Conservation (phyloP, 805 yeast genomes). For the Wickerhamiella azymoides region DNA sequence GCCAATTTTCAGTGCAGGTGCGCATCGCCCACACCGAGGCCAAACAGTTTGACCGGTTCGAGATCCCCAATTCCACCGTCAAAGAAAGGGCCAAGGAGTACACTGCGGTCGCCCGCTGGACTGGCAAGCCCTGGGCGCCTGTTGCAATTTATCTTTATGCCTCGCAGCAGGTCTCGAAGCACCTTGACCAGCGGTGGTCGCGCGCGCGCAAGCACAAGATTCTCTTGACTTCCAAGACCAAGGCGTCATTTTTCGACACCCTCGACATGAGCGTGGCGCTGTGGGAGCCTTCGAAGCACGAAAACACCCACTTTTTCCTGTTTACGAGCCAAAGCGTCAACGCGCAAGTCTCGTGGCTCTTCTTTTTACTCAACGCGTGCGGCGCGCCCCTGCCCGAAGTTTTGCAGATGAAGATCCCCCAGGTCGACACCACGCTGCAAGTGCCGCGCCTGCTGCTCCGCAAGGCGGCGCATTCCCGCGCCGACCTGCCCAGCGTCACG, state of each 20-base stretch:
- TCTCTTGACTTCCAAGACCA: conserved; percentile 19
- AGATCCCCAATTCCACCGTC: conserved; percentile 40
- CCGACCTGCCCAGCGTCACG: not conserved
- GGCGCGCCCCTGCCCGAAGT: not conserved
- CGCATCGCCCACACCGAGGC: conserved; percentile 20
- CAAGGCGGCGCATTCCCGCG: not conserved
- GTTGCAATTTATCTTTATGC: conserved; percentile 47
- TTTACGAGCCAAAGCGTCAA: conserved; percentile 6
- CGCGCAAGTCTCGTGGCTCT: conserved; percentile 9
- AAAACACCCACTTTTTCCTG: not conserved
- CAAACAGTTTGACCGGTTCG: conserved; percentile 34
- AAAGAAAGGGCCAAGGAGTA: conserved; percentile 71
- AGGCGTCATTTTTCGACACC: conserved; percentile 44
- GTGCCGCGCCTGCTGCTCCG: not conserved
- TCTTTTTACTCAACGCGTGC: not conserved
- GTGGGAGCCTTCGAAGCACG: conserved; percentile 18
- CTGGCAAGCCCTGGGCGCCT: conserved; percentile 39
- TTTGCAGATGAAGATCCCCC: conserved; percentile 7
- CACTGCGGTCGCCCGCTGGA: conserved; percentile 54
- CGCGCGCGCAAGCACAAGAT: conserved; percentile 18
- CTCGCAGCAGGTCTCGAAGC: conserved; percentile 20
- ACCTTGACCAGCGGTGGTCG: conserved; percentile 14
- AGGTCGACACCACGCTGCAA: conserved; percentile 7
- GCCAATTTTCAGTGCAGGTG: conserved; percentile 54
- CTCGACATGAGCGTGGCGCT: conserved; percentile 59